These are phyloP conservation scores for Taphrina communis DNA, from an alignment of 1,139 yeast genomes.

Conservation along the genomic window DNA sequence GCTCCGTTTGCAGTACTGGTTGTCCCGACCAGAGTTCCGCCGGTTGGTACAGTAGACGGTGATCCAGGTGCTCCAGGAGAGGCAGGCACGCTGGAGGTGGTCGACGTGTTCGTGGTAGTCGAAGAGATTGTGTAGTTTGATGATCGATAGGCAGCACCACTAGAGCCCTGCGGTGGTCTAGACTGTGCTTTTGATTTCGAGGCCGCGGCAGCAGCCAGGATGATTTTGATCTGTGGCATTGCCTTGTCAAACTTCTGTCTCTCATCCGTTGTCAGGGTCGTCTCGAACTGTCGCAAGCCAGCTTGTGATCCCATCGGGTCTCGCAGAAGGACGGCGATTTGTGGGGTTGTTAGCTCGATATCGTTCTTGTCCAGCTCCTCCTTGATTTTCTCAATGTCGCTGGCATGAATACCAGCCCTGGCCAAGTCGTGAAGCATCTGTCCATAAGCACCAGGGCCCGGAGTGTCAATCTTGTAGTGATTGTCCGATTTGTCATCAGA, in stretches of 20 bases:
- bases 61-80: neutral
- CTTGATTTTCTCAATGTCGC: neutral
- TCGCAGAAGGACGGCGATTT: slow-evolving; percentile 4
- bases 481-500: neutral
- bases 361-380: neutral
- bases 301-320: slow-evolving; percentile 8
- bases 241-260: neutral
- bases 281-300: slow-evolving; percentile 10
- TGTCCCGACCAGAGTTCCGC: neutral
- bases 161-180: neutral
- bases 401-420: neutral
- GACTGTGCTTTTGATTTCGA: neutral
- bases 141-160: neutral
- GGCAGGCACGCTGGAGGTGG: neutral
- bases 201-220: neutral
- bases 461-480: slow-evolving; percentile 7
- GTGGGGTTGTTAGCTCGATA: neutral
- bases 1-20: neutral
- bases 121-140: neutral
- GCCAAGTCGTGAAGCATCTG: slow-evolving; percentile 8
- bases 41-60: neutral
- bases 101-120: neutral
- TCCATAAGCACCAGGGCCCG: slow-evolving; percentile 10
- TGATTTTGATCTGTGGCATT: slow-evolving; percentile 11
- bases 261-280: neutral